A percentile compares a stretch with the other conserved stretches of the same genome.
Evolutionary conservation across 164 flowering plant species (phyloP).

Genomic region (Paratinospora sagittata): DNA sequence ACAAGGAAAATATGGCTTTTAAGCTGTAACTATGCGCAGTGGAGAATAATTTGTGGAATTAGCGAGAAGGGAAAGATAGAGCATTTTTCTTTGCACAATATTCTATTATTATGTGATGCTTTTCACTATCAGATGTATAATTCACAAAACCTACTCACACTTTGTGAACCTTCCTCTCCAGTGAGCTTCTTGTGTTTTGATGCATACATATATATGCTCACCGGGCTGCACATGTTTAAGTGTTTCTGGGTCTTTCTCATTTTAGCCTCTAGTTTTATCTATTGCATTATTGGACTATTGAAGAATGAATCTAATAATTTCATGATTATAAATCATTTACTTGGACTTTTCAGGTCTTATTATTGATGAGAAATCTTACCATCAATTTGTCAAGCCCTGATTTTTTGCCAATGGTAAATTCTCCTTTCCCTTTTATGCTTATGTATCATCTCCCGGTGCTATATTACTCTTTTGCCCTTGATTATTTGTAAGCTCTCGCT

Average conservation of each 20-base stretch:
- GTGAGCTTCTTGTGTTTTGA: background rate
- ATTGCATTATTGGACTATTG: background rate
- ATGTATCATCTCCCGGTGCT: background rate
- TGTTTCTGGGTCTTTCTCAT: background rate
- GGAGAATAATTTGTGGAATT: too few species aligned
- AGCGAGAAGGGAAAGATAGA: too few species aligned
- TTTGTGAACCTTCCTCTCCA: background rate
- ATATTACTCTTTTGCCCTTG: background rate
- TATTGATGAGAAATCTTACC: constrained; percentile 48
- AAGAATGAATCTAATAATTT: background rate
- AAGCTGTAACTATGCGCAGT: background rate
- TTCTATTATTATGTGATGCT: background rate
- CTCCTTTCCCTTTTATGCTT: background rate
- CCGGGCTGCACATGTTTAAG: background rate
- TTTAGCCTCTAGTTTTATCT: background rate
- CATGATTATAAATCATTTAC: background rate
- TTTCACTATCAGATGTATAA: background rate
- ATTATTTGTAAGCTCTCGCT: background rate
- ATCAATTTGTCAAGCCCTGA: constrained; percentile 52
- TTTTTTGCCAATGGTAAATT: constrained; percentile 66
- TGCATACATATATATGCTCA: background rate
- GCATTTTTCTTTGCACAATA: too few species aligned
- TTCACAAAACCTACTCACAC: background rate
- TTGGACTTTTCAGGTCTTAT: constrained; percentile 50
- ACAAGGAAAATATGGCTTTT: background rate